A percentile compares a stretch with the other conserved stretches of the same genome.
phyloP scores from a whole-genome alignment of 2,329 filamentous ascomycete species.

The Aspergillus pseudoglaucus region DNA sequence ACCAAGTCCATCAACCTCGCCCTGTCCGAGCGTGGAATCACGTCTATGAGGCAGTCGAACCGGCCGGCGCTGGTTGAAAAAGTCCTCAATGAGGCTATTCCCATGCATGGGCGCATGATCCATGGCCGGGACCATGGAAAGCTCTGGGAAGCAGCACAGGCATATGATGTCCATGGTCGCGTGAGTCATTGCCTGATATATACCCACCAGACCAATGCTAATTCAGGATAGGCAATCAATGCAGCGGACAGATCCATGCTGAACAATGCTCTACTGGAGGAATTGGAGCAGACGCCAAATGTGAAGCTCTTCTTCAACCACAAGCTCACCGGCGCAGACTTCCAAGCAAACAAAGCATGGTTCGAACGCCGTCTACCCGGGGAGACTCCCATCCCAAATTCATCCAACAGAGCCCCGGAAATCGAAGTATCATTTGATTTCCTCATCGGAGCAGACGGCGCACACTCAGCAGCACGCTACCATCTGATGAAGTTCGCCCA shows the following conservation, averaged over 20 bases:
- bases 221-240: slow-evolving; percentile 59
- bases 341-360: slow-evolving; percentile 72
- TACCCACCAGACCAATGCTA: slow-evolving; percentile 2
- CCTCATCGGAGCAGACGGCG: slow-evolving; percentile 89
- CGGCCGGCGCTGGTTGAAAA: slow-evolving; percentile 62
- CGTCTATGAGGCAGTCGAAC: slow-evolving; percentile 69
- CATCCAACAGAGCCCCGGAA: slow-evolving; percentile 52
- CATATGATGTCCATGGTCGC: slow-evolving; percentile 82
- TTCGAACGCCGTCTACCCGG: slow-evolving; percentile 57
- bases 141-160: slow-evolving; percentile 71
- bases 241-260: slow-evolving; percentile 79
- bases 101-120: slow-evolving; percentile 96
- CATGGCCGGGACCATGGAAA: slow-evolving; percentile 64
- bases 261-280: slow-evolving; percentile 77
- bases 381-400: slow-evolving; percentile 23
- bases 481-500: slow-evolving; percentile 93
- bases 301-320: slow-evolving; percentile 90
- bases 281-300: slow-evolving; percentile 76
- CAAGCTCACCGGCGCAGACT: slow-evolving; percentile 86
- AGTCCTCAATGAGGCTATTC: slow-evolving; percentile 72
- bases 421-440: slow-evolving; percentile 84
- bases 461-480: slow-evolving; percentile 83
- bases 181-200: slow-evolving; percentile 44
- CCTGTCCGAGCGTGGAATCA: slow-evolving; percentile 86
- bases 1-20: slow-evolving; percentile 98